phyloP scores from a whole-genome alignment of 108 stramenopile species.

The Schizochytrium sp. region DNA sequence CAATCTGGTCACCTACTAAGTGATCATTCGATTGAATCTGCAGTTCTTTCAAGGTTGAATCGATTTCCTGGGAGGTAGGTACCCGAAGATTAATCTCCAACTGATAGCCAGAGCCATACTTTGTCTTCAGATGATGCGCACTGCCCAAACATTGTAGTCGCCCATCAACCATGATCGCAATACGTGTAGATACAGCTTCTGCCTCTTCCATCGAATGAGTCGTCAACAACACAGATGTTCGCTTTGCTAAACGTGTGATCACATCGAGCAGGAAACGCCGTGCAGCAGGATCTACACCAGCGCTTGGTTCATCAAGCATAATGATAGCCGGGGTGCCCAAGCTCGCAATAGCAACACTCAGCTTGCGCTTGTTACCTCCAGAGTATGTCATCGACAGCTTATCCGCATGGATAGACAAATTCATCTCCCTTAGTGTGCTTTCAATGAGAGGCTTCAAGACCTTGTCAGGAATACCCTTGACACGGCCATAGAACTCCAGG shows the following conservation, averaged over 20 bases:
- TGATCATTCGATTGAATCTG: neutral
- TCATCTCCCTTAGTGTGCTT: constrained; percentile 64
- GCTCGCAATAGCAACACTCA: constrained; percentile 68
- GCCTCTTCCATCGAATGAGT: constrained; percentile 71
- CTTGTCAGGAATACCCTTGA: constrained; percentile 67
- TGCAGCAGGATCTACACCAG: constrained; percentile 68
- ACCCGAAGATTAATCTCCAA: neutral
- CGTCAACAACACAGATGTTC: constrained; percentile 59
- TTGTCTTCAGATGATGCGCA: constrained; percentile 79
- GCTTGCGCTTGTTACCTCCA: constrained; percentile 71
- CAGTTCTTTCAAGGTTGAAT: neutral
- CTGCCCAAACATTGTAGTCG: constrained; percentile 75
- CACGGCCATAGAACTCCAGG: constrained; percentile 81
- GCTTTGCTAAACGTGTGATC: constrained; percentile 29
- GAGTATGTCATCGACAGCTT: constrained; percentile 65
- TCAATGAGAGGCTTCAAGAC: constrained; percentile 61
- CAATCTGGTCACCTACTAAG: neutral
- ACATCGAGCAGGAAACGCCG: constrained; percentile 65
- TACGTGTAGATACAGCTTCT: constrained; percentile 69
- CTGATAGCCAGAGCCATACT: constrained; percentile 71
- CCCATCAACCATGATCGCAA: constrained; percentile 81
- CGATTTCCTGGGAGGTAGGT: neutral
- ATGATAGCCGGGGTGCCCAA: constrained; percentile 63
- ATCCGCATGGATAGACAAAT: constrained; percentile 66
- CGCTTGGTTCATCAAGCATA: constrained; percentile 69